phyloP scores from a whole-genome alignment of 805 yeast species.

The Saccharomycopsis babjevae region DNA sequence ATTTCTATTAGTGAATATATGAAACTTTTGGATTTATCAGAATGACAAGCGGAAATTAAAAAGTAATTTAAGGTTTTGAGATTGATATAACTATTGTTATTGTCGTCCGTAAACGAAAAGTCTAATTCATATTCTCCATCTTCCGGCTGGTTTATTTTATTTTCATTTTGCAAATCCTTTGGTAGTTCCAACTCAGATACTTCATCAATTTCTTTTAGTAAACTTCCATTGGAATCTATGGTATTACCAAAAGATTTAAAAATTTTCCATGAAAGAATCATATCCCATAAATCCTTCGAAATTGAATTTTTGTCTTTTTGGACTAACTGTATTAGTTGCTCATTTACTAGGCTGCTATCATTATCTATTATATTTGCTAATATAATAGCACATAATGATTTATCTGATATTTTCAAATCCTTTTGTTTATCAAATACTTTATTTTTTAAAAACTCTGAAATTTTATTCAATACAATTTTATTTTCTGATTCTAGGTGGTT shows the following conservation, averaged over 20 bases:
- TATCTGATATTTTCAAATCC: background rate
- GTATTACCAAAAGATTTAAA: slow-evolving; percentile 8
- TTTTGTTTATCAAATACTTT: background rate
- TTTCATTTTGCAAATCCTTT: background rate
- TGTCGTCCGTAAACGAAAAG: background rate
- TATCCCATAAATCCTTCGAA: slow-evolving; percentile 8
- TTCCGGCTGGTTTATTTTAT: background rate
- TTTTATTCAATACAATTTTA: background rate
- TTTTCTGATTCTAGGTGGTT: background rate
- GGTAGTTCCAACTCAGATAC: background rate
- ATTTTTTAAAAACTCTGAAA: background rate
- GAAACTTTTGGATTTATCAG: slow-evolving; percentile 8
- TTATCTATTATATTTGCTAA: background rate
- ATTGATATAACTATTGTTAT: slow-evolving; percentile 6
- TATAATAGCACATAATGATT: background rate
- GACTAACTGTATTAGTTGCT: background rate
- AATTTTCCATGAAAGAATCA: slow-evolving; percentile 11
- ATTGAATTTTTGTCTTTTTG: background rate
- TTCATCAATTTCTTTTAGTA: slow-evolving; percentile 2
- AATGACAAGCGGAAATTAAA: slow-evolving; percentile 3
- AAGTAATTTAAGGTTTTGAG: slow-evolving; percentile 7
- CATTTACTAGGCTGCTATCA: slow-evolving; percentile 1
- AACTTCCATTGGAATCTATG: background rate
- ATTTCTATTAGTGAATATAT: slow-evolving; percentile 19
- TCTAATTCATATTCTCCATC: slow-evolving; percentile 1